phyloP scores from a whole-genome alignment of 495 filamentous ascomycete species.

The Penicillium paxilli region DNA sequence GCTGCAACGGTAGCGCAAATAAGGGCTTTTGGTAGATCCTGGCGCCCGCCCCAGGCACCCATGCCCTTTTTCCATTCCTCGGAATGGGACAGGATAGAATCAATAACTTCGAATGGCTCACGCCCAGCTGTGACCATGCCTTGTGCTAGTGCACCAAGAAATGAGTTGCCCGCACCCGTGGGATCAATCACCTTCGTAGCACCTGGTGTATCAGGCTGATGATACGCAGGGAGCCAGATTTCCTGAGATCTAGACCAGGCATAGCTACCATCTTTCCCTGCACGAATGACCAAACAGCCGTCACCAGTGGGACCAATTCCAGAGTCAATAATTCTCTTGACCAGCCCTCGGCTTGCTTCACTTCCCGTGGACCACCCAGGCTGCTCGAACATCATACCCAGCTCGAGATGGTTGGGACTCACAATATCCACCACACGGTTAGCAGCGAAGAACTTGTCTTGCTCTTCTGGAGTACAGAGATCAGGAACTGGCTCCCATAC shows the following conservation, averaged over 20 bases:
- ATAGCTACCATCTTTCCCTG: constrained; percentile 62
- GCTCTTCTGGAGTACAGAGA: constrained; percentile 74
- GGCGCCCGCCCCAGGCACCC: constrained; percentile 27
- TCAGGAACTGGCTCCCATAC: constrained; percentile 97
- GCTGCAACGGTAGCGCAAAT: constrained; percentile 82
- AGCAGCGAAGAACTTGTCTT: constrained; percentile 68
- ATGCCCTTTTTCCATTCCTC: constrained; percentile 31
- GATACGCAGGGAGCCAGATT: constrained; percentile 58
- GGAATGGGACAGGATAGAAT: constrained; percentile 33
- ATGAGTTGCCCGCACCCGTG: constrained; percentile 94
- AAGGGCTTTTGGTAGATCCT: constrained; percentile 65
- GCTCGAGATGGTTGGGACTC: constrained; percentile 85
- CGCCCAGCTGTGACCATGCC: constrained; percentile 62
- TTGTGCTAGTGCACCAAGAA: constrained; percentile 80
- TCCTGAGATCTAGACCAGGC: constrained; percentile 37
- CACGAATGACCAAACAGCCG: constrained; percentile 52
- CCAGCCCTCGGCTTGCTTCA: constrained; percentile 49
- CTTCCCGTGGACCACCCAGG: constrained; percentile 50
- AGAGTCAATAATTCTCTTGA: constrained; percentile 56
- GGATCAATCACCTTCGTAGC: constrained; percentile 73
- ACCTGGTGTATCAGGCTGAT: constrained; percentile 36
- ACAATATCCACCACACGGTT: constrained; percentile 78
- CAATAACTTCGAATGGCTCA: constrained; percentile 34
- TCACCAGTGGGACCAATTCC: constrained; percentile 47
- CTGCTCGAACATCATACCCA: constrained; percentile 75